phyloP scores from a whole-genome alignment of 2,329 filamentous ascomycete species.

The Clonostachys byssicola region DNA sequence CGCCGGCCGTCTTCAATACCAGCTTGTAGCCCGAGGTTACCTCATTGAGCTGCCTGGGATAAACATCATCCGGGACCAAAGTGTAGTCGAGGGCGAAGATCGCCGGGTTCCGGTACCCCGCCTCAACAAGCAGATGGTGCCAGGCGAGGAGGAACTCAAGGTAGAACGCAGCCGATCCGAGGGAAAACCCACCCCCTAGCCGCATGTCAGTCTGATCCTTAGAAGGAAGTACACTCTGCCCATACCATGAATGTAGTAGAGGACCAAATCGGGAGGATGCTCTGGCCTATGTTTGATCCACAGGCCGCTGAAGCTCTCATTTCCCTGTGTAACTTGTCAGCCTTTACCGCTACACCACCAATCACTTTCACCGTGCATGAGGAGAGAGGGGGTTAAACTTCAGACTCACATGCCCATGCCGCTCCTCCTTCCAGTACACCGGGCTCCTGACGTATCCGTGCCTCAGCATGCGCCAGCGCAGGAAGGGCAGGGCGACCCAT shows the following conservation, averaged over 20 bases:
- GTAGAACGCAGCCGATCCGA: constrained; percentile 82
- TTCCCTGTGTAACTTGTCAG: constrained; percentile 15
- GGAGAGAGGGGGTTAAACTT: not conserved
- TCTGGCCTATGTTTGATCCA: constrained; percentile 64
- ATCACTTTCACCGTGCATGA: not conserved
- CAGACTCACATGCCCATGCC: constrained; percentile 17
- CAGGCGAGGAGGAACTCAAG: constrained; percentile 76
- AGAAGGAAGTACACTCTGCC: not conserved
- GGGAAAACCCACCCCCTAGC: constrained; percentile 72
- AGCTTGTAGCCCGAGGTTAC: constrained; percentile 67
- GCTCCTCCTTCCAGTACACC: constrained; percentile 56
- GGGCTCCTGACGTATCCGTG: constrained; percentile 63
- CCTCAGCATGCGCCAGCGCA: constrained; percentile 70
- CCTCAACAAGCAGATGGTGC: constrained; percentile 58
- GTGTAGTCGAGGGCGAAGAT: constrained; percentile 80
- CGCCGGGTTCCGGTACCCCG: constrained; percentile 70
- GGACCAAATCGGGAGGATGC: constrained; percentile 65
- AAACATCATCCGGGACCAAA: constrained; percentile 68
- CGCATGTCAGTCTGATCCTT: not conserved
- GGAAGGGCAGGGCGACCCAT: constrained; percentile 66
- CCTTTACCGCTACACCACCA: no score
- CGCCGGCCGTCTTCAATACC: constrained; percentile 52
- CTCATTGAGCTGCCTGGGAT: constrained; percentile 71
- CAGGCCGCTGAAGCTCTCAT: constrained; percentile 53
- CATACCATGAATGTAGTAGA: constrained; percentile 78